Evolutionary conservation across 1,284 basidiomycete genomes (phyloP).

Genomic region (Ceratobasidium sp.): DNA sequence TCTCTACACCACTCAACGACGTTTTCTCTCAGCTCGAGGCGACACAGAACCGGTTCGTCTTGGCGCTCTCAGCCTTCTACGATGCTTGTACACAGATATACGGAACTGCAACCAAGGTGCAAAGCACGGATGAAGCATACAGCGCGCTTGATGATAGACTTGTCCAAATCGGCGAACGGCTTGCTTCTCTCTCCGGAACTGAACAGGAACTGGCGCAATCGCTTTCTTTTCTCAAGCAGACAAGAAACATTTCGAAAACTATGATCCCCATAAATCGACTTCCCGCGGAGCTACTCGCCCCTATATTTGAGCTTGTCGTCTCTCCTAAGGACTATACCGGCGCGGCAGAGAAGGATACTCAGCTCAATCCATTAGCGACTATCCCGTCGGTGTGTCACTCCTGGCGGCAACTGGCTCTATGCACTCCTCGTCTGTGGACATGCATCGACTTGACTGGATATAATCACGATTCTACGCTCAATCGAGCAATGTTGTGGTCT

Average conservation of each 20-base stretch:
- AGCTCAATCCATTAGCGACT: neutral
- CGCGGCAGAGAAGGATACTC: neutral
- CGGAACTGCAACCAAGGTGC: neutral
- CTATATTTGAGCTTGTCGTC: neutral
- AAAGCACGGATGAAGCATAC: neutral
- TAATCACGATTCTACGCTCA: neutral
- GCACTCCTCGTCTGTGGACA: constrained; percentile 1
- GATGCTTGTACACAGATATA: neutral
- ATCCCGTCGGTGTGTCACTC: neutral
- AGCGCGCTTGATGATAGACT: neutral
- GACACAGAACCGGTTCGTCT: neutral
- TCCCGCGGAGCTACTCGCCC: neutral
- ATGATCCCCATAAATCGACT: constrained; percentile 1
- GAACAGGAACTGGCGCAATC: neutral
- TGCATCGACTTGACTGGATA: neutral
- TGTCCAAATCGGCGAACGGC: neutral
- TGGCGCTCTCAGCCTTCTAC: neutral
- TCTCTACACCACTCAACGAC: neutral
- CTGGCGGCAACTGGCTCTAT: constrained; percentile 2
- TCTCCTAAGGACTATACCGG: neutral
- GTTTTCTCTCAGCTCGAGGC: neutral
- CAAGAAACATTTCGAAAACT: constrained; percentile 1
- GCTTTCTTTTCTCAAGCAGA: neutral
- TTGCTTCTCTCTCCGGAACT: neutral
- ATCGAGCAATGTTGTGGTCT: neutral